phyloP scores from a whole-genome alignment of 768 basidiomycete genomes.

The Multifurca ochricompacta region DNA sequence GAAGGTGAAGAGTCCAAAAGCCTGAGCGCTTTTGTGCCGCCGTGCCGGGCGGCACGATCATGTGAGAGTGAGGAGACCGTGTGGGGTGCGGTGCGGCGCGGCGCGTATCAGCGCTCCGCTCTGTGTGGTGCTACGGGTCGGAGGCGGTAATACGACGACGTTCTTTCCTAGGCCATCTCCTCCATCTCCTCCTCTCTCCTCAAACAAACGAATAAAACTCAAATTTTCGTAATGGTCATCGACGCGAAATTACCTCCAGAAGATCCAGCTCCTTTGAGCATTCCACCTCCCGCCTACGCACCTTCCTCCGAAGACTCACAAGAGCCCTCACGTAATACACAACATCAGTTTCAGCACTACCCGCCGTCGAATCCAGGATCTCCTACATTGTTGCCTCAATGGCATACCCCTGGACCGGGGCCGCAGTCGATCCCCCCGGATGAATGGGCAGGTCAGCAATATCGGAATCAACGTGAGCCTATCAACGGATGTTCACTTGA shows the following conservation, averaged over 20 bases:
- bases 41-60: conserved; percentile 5
- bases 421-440: neutral
- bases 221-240: conserved; percentile 14
- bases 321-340: neutral
- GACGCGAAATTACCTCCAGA: conserved; percentile 13
- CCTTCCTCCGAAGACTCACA: neutral
- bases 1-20: neutral
- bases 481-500: neutral
- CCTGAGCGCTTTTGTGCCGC: neutral
- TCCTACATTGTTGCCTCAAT: neutral
- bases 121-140: no score
- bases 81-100: no score
- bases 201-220: no score
- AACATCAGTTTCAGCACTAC: neutral
- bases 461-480: conserved; percentile 19
- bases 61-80: conserved; percentile 18
- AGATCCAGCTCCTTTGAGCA: neutral
- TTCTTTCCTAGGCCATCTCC: no score
- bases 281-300: conserved; percentile 16
- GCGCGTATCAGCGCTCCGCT: neutral
- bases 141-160: no score
- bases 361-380: conserved; percentile 1
- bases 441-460: conserved; percentile 17
- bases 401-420: neutral
- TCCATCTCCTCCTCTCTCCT: no score